Percentiles rank a stretch among this genome's conserved stretches.
Evolutionary conservation across 176 grass and related monocot genomes (phyloP).

Genomic region (Hordeum marinum): DNA sequence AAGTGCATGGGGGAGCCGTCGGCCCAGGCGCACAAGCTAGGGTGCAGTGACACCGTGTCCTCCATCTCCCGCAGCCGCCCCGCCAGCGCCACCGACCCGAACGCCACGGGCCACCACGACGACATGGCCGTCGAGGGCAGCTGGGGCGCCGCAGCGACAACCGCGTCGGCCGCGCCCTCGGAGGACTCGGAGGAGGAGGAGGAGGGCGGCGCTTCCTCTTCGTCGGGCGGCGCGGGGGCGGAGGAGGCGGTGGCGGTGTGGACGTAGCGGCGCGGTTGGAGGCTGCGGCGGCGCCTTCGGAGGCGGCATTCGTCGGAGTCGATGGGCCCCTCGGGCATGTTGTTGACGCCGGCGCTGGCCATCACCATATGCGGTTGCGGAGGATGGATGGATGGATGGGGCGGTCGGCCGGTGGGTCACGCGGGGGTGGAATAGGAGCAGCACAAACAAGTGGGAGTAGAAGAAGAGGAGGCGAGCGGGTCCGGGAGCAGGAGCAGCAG

Average conservation of each 20-base stretch:
- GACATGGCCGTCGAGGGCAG: not conserved
- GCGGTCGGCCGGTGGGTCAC: no score
- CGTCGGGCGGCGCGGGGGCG: not conserved
- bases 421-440: not conserved
- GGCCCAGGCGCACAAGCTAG: conserved; percentile 29
- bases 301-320: conserved; percentile 37
- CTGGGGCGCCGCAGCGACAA: no score
- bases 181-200: not conserved
- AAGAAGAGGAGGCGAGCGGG: not conserved
- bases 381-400: not conserved
- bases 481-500: not conserved
- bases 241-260: not conserved
- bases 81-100: conserved; percentile 50
- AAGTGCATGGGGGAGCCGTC: conserved; percentile 58
- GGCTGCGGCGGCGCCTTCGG: not conserved
- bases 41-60: conserved; percentile 59
- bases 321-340: conserved; percentile 6
- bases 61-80: conserved; percentile 76
- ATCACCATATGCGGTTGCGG: conserved; percentile 2
- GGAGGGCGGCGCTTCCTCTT: not conserved
- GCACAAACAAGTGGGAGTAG: no score
- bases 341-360: conserved; percentile 32
- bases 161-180: not conserved
- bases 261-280: not conserved
- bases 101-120: conserved; percentile 25